Percentiles rank a stretch among this genome's conserved stretches.
These are phyloP conservation scores for Trametes punicea DNA, from an alignment of 768 basidiomycete species.

Conservation along the genomic window DNA sequence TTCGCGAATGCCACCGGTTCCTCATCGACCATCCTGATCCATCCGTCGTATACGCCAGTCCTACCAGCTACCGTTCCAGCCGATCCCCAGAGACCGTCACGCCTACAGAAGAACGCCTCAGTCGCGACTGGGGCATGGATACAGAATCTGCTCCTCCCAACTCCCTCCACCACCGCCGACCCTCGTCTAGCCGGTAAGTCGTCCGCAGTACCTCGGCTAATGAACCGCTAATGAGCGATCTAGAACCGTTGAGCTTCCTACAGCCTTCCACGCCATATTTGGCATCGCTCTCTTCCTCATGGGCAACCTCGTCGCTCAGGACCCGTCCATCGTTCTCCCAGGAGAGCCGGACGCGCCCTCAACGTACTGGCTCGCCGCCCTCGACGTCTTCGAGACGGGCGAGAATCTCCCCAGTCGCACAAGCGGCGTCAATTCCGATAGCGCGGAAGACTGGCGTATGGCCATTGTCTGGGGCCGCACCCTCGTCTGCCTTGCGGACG, in stretches of 20 bases:
- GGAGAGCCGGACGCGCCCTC: conserved; percentile 52
- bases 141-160: not conserved
- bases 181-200: not conserved
- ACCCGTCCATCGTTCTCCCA: conserved; percentile 45
- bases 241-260: conserved; percentile 45
- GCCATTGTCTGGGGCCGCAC: conserved; percentile 66
- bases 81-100: conserved; percentile 24
- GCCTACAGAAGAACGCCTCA: conserved; percentile 25
- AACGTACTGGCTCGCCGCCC: conserved; percentile 64
- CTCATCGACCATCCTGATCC: conserved; percentile 54
- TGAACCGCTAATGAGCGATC: conserved; percentile 1
- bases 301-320: conserved; percentile 55
- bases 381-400: conserved; percentile 69
- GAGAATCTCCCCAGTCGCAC: conserved; percentile 53
- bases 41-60: conserved; percentile 43
- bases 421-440: conserved; percentile 8
- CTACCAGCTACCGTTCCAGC: conserved; percentile 3
- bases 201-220: not conserved
- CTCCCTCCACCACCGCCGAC: not conserved
- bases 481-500: conserved; percentile 57
- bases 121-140: conserved; percentile 24
- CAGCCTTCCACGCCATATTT: conserved; percentile 63
- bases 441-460: conserved; percentile 65
- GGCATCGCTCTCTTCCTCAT: conserved; percentile 63
- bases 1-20: conserved; percentile 69